phyloP scores from a whole-genome alignment of 495 filamentous ascomycete species.

The Penicillium herquei region DNA sequence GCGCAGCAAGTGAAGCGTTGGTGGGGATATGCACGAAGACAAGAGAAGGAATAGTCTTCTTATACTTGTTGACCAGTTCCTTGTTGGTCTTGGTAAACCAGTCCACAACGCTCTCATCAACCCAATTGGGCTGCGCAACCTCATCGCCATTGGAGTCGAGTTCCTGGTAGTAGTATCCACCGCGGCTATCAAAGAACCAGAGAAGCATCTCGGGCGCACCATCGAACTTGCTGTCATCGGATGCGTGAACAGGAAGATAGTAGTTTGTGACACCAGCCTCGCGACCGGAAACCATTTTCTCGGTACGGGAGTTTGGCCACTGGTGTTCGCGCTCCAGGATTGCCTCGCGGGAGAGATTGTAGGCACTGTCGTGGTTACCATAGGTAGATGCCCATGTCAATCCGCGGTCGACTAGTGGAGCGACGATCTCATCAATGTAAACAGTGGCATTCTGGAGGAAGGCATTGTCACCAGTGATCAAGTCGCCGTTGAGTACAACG shows the following conservation, averaged over 20 bases:
- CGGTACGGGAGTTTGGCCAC: slow-evolving; percentile 51
- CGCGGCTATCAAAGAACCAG: slow-evolving; percentile 72
- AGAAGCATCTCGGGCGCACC: slow-evolving; percentile 48
- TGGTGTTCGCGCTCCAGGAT: slow-evolving; percentile 54
- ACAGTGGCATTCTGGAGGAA: slow-evolving; percentile 54
- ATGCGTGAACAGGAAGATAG: slow-evolving; percentile 50
- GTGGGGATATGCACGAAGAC: slow-evolving; percentile 70
- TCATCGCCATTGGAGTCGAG: slow-evolving; percentile 30
- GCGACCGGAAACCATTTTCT: slow-evolving; percentile 37
- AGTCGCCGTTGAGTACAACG: slow-evolving; percentile 68
- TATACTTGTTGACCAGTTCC: slow-evolving; percentile 38
- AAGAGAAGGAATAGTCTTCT: slow-evolving; percentile 53
- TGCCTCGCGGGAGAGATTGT: slow-evolving; percentile 53
- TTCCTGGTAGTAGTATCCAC: slow-evolving; percentile 55
- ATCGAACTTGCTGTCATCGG: slow-evolving; percentile 21
- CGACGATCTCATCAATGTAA: slow-evolving; percentile 63
- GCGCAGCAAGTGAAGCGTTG: slow-evolving; percentile 50
- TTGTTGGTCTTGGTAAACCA: slow-evolving; percentile 56
- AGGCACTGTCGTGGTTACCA: slow-evolving; percentile 67
- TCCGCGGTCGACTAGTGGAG: slow-evolving; percentile 48
- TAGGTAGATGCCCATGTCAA: slow-evolving; percentile 66
- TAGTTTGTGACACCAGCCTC: slow-evolving; percentile 63
- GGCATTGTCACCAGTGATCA: slow-evolving; percentile 68
- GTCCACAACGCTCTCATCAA: slow-evolving; percentile 43
- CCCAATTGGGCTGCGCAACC: slow-evolving; percentile 33